Evolutionary conservation across 2,329 filamentous ascomycete genomes (phyloP).

Genomic region (Rhinocladiella similis): DNA sequence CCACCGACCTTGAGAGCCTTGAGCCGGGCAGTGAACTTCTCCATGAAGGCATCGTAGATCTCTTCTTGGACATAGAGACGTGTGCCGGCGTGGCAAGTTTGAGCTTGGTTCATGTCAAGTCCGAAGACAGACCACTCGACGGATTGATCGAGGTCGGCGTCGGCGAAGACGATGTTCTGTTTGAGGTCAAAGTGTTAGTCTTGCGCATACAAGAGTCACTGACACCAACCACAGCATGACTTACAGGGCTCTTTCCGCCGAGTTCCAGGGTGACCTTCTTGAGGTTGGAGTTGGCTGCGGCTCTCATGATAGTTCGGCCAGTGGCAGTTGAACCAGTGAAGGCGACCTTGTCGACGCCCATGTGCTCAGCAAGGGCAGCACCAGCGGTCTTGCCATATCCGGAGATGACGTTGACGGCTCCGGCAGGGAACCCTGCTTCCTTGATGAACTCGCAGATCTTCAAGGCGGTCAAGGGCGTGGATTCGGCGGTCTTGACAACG

Average conservation of each 20-base stretch:
- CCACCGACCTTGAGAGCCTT: constrained; percentile 60
- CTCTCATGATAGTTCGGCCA: constrained; percentile 34
- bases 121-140: constrained; percentile 34
- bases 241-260: constrained; percentile 34
- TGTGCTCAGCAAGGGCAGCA: constrained; percentile 33
- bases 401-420: constrained; percentile 59
- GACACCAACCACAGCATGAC: background rate
- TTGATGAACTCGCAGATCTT: constrained; percentile 49
- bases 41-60: constrained; percentile 35
- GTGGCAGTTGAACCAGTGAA: constrained; percentile 37
- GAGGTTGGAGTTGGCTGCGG: constrained; percentile 34
- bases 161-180: constrained; percentile 34
- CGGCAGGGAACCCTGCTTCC: constrained; percentile 56
- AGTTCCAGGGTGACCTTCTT: constrained; percentile 39
- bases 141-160: constrained; percentile 36
- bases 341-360: constrained; percentile 35
- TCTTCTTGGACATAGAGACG: constrained; percentile 37
- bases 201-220: background rate
- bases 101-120: constrained; percentile 35
- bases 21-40: constrained; percentile 49
- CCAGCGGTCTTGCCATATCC: constrained; percentile 63
- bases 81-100: constrained; percentile 36
- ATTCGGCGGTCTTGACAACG: constrained; percentile 67
- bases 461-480: constrained; percentile 53
- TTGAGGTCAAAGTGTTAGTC: constrained; percentile 11